Base-by-base conservation (phyloP, 768 basidiomycete species). In the Amanita rimosa region DNA sequence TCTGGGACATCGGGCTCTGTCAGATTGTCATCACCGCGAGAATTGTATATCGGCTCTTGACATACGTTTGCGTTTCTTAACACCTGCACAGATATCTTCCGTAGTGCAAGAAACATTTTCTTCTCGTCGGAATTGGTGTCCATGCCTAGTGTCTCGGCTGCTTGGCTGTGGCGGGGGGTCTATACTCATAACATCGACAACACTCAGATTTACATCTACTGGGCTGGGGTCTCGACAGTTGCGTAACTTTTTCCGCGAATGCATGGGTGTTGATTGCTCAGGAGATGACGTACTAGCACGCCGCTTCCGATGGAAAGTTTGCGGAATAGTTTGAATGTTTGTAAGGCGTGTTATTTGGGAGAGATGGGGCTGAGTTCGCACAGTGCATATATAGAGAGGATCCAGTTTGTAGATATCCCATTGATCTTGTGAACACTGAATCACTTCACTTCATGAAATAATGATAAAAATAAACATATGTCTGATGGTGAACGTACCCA, bases 371-470 rank as follows among this genome's bases (percentile, higher is more conserved):
- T 64, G 63, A 29, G 60, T 60, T 27, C 64, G 72, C 7, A 86
- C 78, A 50, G 66, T 62, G 58, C 86, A 90, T 19, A 76, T 73
- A 54, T 89, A 89, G n/a, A 63, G 61, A 2, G 82, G 78, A 58
- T 90, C 87, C 6, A 90, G 71, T 58, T 88, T 89, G 65, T 88
- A 82, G 24, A 89, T 79, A 52, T 90, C 87, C 87, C 87, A 90
- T 60, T 88, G 85, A 31, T 89, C 84, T 59, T 83, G 83, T 16
- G 75, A 74, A 58, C 74, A 75, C 50, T 73, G 60, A 46, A 75
- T 62, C 1, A 62, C 59, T 62, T 75, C 64, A 8, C 81, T 82
- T 48, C 16, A 24, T 37, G 22, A 19, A 22, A 37, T 16, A 16
- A 21, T 38, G 8, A 17, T 50, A 51, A 22, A 14, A 40, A 36